These are phyloP conservation scores for Zygoascus biomembranicola DNA, from an alignment of 805 yeast genomes.

Conservation along the genomic window DNA sequence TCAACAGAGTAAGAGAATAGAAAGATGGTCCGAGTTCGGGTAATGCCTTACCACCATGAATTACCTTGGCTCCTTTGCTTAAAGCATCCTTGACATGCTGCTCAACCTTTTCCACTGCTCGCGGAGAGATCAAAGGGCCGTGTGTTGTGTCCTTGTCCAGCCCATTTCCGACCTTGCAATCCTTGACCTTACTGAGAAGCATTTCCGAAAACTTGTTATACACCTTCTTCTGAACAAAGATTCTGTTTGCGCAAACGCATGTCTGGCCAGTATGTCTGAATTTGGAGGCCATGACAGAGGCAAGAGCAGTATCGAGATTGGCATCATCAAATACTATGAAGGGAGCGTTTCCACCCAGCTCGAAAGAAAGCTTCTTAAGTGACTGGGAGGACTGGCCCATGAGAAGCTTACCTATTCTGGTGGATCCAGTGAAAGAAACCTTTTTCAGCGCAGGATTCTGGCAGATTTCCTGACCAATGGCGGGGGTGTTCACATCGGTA, in stretches of 20 bases:
- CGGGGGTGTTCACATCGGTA: conserved; percentile 35
- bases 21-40: conserved; percentile 52
- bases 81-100: conserved; percentile 60
- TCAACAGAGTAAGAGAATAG: conserved; percentile 60
- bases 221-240: conserved; percentile 55
- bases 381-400: conserved; percentile 53
- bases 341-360: conserved; percentile 79
- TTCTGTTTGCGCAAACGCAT: conserved; percentile 71
- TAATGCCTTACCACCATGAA: conserved; percentile 51
- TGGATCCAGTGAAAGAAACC: conserved; percentile 73
- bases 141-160: conserved; percentile 51
- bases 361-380: conserved; percentile 63
- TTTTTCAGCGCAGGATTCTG: conserved; percentile 50
- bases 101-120: conserved; percentile 54
- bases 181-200: conserved; percentile 37
- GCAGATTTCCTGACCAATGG: conserved; percentile 26
- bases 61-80: conserved; percentile 52
- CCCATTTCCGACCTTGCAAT: conserved; percentile 55
- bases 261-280: conserved; percentile 76
- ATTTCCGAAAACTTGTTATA: conserved; percentile 51
- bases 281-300: conserved; percentile 58
- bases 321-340: conserved; percentile 70
- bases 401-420: conserved; percentile 60
- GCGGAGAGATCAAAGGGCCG: conserved; percentile 65
- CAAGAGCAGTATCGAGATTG: conserved; percentile 54